Conservation (phyloP, 208 protist genomes). For the Porcisia hertigi region DNA sequence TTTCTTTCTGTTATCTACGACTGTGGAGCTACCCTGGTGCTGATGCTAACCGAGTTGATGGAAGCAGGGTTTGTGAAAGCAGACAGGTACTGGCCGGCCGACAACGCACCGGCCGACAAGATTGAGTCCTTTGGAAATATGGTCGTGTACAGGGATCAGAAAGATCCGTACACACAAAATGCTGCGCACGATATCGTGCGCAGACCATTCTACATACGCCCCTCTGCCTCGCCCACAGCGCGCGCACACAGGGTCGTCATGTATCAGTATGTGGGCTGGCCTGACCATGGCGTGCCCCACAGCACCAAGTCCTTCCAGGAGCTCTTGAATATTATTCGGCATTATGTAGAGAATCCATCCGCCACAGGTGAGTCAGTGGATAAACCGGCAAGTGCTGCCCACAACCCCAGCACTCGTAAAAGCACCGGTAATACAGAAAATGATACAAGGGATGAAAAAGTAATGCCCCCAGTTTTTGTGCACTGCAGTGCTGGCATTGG, state of each 20-base stretch:
- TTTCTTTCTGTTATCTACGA: slow-evolving; percentile 54
- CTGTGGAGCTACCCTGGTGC: slow-evolving; percentile 56
- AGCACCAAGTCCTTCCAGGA: slow-evolving; percentile 58
- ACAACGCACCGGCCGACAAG: slow-evolving; percentile 12
- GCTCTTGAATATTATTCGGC: slow-evolving; percentile 53
- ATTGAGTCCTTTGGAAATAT: slow-evolving; percentile 28
- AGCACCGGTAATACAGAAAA: not conserved
- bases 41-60: slow-evolving; percentile 73
- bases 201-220: slow-evolving; percentile 32
- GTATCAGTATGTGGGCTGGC: slow-evolving; percentile 86
- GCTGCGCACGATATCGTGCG: slow-evolving; percentile 20
- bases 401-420: not conserved
- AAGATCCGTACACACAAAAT: slow-evolving; percentile 36
- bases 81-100: slow-evolving; percentile 76
- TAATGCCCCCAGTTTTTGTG: slow-evolving; percentile 51
- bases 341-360: slow-evolving; percentile 12
- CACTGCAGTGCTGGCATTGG: slow-evolving; percentile 90
- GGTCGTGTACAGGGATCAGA: slow-evolving; percentile 39
- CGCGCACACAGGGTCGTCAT: slow-evolving; percentile 46
- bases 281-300: slow-evolving; percentile 79
- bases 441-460: not conserved
- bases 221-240: slow-evolving; percentile 10
- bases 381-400: not conserved
- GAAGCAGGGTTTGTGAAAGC: slow-evolving; percentile 72
- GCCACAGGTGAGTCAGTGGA: not conserved